phyloP scores from a whole-genome alignment of 768 basidiomycete species.

The Pisolithus sp. region DNA sequence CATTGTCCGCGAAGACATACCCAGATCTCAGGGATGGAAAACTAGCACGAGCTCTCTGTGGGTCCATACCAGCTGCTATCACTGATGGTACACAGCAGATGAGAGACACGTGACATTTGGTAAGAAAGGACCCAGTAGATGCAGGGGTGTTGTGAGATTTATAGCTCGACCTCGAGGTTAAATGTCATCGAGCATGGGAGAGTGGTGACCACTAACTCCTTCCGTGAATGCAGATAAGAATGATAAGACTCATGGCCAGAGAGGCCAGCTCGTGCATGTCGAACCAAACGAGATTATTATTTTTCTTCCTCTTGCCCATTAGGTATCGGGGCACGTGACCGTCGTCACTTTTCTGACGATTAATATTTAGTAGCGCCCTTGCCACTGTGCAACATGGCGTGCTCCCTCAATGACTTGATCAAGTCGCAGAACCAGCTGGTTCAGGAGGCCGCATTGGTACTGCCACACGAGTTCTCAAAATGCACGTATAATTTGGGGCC shows the following conservation, averaged over 20 bases:
- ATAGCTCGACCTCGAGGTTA: too few relatives aligned
- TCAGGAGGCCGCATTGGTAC: conserved; percentile 39
- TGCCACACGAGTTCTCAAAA: conserved; percentile 56
- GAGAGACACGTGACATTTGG: too few relatives aligned
- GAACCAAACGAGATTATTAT: too few relatives aligned
- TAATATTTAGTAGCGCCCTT: too few relatives aligned
- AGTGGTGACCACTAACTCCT: too few relatives aligned
- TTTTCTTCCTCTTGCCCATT: too few relatives aligned
- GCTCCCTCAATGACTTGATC: conserved; percentile 30
- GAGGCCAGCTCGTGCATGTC: too few relatives aligned
- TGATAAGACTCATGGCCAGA: too few relatives aligned
- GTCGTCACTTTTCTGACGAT: background rate
- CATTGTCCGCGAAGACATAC: conserved; percentile 70
- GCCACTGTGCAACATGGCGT: background rate
- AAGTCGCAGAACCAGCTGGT: conserved; percentile 25
- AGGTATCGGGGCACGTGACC: background rate
- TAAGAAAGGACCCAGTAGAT: too few relatives aligned
- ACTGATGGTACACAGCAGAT: background rate
- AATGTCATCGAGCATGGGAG: too few relatives aligned
- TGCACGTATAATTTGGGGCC: conserved; percentile 58
- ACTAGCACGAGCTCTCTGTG: conserved; percentile 45
- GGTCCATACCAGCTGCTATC: conserved; percentile 33
- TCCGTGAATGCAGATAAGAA: too few relatives aligned
- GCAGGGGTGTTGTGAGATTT: too few relatives aligned
- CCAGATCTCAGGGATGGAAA: conserved; percentile 58